Evolutionary conservation across 306 rosid genomes (phyloP), one percentile per base, ranked within the genome.

Genomic region (Cucumis cinereus): DNA sequence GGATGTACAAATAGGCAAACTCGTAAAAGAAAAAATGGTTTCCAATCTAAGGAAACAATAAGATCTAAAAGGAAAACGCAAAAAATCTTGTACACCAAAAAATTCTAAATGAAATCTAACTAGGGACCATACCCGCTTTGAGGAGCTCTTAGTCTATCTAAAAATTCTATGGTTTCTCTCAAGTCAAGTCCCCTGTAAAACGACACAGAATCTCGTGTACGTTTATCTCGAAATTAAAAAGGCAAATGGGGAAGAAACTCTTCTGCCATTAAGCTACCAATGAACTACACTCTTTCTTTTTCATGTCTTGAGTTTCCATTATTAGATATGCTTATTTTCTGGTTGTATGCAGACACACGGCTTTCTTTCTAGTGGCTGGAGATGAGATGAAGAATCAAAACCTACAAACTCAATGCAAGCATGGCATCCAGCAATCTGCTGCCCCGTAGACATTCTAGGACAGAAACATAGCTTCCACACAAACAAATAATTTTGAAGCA

Each of bases 321-420:
- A 14, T 52, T 19, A 13, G 41, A 5, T 23, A 24, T 5, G 35
- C 16, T 28, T 69, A 35, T 26, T 22, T 77, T 8, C 78, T 59
- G 52, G 54, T 75, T 12, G 78, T 71, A 75, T 77, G 79, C 81
- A 88, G 96, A 85, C 94, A 90, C 87, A 91, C 98, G 12, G 93
- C 96, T 38, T 91, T 87, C 81, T 91, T 94, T 83, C 89, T 94
- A 35, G 96, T 91, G 80, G 95, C 97, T 35, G 97, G 97, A 26
- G 82, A 90, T 80, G 85, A 87, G 69, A 76, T 81, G 76, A 90
- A 87, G 89, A 83, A 81, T 82, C 94, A 83, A 61, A 82, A 75
- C 82, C 79, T 74, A 60, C 87, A 75, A 62, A 26, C 77, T 35
- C 84, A 83, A 22, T 87, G 92, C 79, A 88, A 86, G 84, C 80